Evolutionary conservation across 1,139 yeast species (phyloP).

Genomic region (Candida sanyaensis): DNA sequence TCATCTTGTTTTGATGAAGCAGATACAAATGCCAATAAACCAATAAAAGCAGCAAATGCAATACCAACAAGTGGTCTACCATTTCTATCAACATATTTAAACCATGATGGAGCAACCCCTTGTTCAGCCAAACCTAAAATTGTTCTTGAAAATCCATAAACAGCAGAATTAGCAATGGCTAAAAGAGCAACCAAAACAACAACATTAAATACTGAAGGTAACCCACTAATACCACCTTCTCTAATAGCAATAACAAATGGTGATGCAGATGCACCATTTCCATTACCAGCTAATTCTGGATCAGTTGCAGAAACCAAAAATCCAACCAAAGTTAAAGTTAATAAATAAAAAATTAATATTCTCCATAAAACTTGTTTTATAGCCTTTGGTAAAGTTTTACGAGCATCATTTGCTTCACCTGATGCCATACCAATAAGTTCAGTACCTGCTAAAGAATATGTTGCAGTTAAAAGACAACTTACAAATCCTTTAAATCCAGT

Average conservation of each 20-base stretch:
- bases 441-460: conserved; percentile 48
- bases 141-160: conserved; percentile 47
- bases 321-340: conserved; percentile 42
- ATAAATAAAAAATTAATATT: conserved; percentile 41
- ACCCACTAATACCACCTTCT: conserved; percentile 40
- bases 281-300: conserved; percentile 30
- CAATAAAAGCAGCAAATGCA: conserved; percentile 33
- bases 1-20: conserved; percentile 39
- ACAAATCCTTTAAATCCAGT: conserved; percentile 59
- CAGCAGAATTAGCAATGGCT: conserved; percentile 49
- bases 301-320: conserved; percentile 40
- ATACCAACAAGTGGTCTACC: conserved; percentile 49
- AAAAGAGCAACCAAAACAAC: conserved; percentile 41
- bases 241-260: conserved; percentile 49
- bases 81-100: conserved; percentile 39
- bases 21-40: conserved; percentile 42
- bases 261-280: conserved; percentile 34
- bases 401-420: conserved; percentile 40
- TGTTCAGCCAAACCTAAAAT: conserved; percentile 43
- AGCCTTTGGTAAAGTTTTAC: conserved; percentile 41
- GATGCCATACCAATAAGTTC: conserved; percentile 46
- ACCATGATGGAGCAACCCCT: conserved; percentile 38
- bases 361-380: conserved; percentile 48
- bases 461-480: conserved; percentile 42
- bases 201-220: conserved; percentile 47